Base-by-base conservation (phyloP, 2,329 filamentous ascomycete species). In the Waltergamsia citrina region DNA sequence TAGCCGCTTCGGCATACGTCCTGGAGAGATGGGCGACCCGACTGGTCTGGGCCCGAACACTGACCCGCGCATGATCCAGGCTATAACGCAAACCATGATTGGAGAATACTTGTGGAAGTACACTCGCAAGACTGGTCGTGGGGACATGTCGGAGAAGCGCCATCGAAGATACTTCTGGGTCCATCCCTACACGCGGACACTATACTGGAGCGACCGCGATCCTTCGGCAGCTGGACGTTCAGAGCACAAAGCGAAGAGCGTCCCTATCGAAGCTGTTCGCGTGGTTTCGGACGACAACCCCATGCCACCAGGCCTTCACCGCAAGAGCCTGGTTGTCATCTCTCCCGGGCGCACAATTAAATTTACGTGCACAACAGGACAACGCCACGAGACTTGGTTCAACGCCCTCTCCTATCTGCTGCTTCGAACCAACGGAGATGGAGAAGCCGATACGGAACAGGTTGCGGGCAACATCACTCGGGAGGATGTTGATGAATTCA, bases 61-160 rank as follows among this genome's bases (percentile, higher is more conserved):
- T 5, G 92, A 98, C 60, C 90, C 90, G 41, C 84, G 90, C 47
- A 95, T 98, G 87, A 96, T 98, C 46, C 87, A 95, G 62, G 92
- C 92, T 32, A 95, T 98, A 44, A 98, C 92, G 3, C 90, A 98
- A 59, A 96, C 92, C 14, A 98, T 98, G 92, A 96, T 98, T 51
- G 92, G 92, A 36, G 92, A 98, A 56, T 96, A 90, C 56, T 69
- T 98, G 26, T 98, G 92, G 92, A 98, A 98, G 57, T 98, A 98
- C 60, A 98, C 92, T 0, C 82, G 92, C 49, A 94, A 92, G 63
- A 72, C 88, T 39, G 88, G 87, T n/a, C 81, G 90, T 17, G 83
- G 79, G 35, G 84, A 87, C 42, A 78, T 94, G 60, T 96, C 88
- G 1, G 82, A 80, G 46, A 94, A 88, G 36, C 77, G 92, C 34